Conservation (phyloP, 805 yeast genomes). For the Monosporozyma unispora region DNA sequence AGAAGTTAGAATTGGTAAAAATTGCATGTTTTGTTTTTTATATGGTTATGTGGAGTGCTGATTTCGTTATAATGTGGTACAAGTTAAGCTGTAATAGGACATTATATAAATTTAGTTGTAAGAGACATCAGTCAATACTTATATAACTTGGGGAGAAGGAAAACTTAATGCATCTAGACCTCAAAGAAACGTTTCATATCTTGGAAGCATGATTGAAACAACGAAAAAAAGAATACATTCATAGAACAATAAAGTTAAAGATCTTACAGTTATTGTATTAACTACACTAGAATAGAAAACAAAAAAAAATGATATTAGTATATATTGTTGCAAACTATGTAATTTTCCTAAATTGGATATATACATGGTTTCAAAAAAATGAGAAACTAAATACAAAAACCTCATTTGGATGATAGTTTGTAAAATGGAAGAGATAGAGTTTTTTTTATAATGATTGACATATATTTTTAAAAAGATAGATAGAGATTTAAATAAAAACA, state of each 20-base stretch:
- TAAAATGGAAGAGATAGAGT: too few relatives aligned
- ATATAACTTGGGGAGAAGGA: too few relatives aligned
- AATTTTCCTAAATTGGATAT: slow-evolving; percentile 2
- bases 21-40: slow-evolving; percentile 2
- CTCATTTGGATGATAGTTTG: neutral
- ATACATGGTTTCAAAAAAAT: slow-evolving; percentile 2
- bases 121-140: too few relatives aligned
- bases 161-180: too few relatives aligned
- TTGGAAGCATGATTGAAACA: neutral
- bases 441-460: slow-evolving; percentile 1
- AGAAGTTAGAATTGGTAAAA: slow-evolving; percentile 1
- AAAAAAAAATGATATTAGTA: too few relatives aligned
- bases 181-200: neutral
- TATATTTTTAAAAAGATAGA: slow-evolving; percentile 1
- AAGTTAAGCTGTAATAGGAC: neutral
- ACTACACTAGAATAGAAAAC: neutral
- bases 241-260: too few relatives aligned
- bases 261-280: neutral
- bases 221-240: too few relatives aligned
- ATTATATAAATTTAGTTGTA: neutral
- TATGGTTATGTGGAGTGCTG: too few relatives aligned
- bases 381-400: neutral
- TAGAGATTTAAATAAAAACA: neutral
- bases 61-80: too few relatives aligned
- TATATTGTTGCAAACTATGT: slow-evolving; percentile 1